These are phyloP conservation scores for Lasiodiplodia hormozganensis DNA, from an alignment of 2,329 filamentous ascomycete species.

Conservation along the genomic window DNA sequence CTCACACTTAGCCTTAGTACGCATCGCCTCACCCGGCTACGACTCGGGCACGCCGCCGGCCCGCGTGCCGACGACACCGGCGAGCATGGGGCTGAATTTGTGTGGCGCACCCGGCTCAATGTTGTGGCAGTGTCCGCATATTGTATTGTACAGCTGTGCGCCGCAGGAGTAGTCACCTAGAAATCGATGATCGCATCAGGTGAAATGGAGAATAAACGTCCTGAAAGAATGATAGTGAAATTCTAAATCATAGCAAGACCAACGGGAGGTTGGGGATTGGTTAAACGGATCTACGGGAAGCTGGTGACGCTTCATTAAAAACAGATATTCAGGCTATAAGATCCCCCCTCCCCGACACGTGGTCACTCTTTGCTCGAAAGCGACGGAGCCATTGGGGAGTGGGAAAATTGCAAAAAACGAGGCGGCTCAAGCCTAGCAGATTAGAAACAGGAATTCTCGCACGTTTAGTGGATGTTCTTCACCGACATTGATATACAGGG, in stretches of 20 bases:
- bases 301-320: not conserved
- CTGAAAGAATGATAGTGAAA: too few species aligned
- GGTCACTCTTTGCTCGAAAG: not conserved
- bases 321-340: not conserved
- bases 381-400: not conserved
- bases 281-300: not conserved
- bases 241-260: not conserved
- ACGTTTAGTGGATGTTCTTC: not conserved
- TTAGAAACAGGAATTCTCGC: not conserved
- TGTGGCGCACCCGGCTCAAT: too few species aligned
- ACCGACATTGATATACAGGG: not conserved
- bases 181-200: too few species aligned
- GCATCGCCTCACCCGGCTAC: constrained; percentile 3
- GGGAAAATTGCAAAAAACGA: not conserved
- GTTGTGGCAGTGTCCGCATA: too few species aligned
- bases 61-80: constrained; percentile 16
- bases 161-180: too few species aligned
- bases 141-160: too few species aligned
- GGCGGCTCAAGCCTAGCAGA: not conserved
- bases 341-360: not conserved
- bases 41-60: constrained; percentile 12
- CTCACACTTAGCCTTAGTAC: not conserved
- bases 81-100: too few species aligned
- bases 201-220: too few species aligned
- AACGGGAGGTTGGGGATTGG: not conserved